phyloP scores from a whole-genome alignment of 2,329 filamentous ascomycete species.

The Apiospora aurea region DNA sequence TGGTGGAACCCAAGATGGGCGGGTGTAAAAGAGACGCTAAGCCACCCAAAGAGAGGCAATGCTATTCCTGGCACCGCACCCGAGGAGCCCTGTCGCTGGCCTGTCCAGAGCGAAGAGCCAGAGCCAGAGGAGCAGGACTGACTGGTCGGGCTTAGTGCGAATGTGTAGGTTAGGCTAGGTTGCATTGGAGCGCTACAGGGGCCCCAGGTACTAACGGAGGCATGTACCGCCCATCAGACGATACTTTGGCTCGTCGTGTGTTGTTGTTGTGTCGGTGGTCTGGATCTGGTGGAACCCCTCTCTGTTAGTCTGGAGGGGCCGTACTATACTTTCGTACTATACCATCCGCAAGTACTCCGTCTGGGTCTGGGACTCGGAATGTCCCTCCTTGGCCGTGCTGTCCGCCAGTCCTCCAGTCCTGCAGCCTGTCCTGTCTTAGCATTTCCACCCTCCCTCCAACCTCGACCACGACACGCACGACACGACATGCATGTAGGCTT shows the following conservation, averaged over 20 bases:
- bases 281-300: conserved; percentile 17
- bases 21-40: conserved; percentile 25
- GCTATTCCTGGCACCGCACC: conserved; percentile 24
- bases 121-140: not conserved
- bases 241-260: conserved; percentile 20
- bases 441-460: conserved; percentile 14
- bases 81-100: conserved; percentile 6
- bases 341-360: not conserved
- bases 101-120: not conserved
- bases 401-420: not conserved
- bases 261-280: conserved; percentile 6
- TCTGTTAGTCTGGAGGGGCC: conserved; percentile 10
- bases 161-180: conserved; percentile 18
- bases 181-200: conserved; percentile 7
- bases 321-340: conserved; percentile 7
- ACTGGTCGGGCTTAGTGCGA: conserved; percentile 13
- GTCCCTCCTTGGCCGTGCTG: conserved; percentile 7
- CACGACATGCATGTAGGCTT: conserved; percentile 13
- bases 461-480: conserved; percentile 18
- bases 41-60: conserved; percentile 24
- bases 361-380: not conserved
- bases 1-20: conserved; percentile 23
- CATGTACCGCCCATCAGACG: conserved; percentile 20
- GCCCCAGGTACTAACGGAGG: not conserved
- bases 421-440: conserved; percentile 14